Evolutionary conservation across 2,329 filamentous ascomycete genomes (phyloP).

Genomic region (Fusarium liriodendri): DNA sequence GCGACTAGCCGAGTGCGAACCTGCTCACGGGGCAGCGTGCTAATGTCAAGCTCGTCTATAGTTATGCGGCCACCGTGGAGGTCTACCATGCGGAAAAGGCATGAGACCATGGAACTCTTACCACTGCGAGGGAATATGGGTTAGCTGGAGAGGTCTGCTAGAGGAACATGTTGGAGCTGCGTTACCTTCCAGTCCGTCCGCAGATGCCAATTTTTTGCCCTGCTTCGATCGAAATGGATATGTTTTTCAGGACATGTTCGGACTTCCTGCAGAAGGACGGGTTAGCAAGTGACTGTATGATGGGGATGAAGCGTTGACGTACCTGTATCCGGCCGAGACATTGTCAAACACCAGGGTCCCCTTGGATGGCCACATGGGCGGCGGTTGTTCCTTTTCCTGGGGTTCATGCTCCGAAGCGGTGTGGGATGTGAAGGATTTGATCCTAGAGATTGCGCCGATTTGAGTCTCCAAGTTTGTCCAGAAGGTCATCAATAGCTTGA

Average conservation of each 20-base stretch:
- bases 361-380: constrained; percentile 85
- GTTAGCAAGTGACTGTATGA: not conserved
- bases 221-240: constrained; percentile 19
- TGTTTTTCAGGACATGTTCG: constrained; percentile 12
- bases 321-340: constrained; percentile 30
- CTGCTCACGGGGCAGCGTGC: constrained; percentile 39
- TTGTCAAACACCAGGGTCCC: constrained; percentile 84
- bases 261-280: not conserved
- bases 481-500: constrained; percentile 47
- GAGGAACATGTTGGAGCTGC: accelerated
- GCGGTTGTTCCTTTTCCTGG: constrained; percentile 45
- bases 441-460: constrained; percentile 42
- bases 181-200: constrained; percentile 33
- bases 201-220: constrained; percentile 36
- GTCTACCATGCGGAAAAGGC: constrained; percentile 58
- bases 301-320: not conserved
- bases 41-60: constrained; percentile 57
- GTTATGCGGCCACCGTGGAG: constrained; percentile 54
- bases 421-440: constrained; percentile 30
- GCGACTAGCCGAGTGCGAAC: constrained; percentile 51
- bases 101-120: constrained; percentile 56
- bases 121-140: constrained; percentile 46
- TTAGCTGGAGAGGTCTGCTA: not conserved
- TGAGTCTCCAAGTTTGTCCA: constrained; percentile 47
- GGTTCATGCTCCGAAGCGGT: constrained; percentile 28